phyloP scores from a whole-genome alignment of 202 grass and related monocot species.

The Eragrostis tef region DNA sequence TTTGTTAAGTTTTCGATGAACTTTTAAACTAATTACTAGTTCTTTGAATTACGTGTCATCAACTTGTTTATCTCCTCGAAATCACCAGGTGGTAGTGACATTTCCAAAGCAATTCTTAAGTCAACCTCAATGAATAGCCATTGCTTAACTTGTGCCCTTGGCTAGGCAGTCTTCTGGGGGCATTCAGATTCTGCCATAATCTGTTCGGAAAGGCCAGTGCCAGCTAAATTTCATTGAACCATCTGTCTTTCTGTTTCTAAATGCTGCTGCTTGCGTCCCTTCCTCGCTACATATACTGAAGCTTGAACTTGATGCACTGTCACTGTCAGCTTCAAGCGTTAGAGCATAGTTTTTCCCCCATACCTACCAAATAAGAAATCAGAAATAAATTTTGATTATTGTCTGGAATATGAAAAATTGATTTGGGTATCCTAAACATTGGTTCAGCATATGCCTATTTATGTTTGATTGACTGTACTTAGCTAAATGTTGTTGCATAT shows the following conservation, averaged over 20 bases:
- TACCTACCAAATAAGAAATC: not conserved
- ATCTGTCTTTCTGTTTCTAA: slow-evolving; percentile 3
- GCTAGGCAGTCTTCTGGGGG: slow-evolving; percentile 18
- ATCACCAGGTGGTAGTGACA: too few species aligned
- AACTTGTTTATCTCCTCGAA: slow-evolving; percentile 27
- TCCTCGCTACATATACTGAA: not conserved
- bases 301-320: not conserved
- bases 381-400: not conserved
- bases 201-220: not conserved
- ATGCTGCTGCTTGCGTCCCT: not conserved
- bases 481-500: not conserved
- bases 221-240: not conserved
- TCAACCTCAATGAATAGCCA: slow-evolving; percentile 33
- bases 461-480: slow-evolving; percentile 9
- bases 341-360: not conserved
- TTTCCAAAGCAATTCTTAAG: slow-evolving; percentile 17
- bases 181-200: not conserved
- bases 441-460: not conserved
- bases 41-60: not conserved
- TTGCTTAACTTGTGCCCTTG: slow-evolving; percentile 28
- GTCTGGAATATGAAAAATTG: not conserved
- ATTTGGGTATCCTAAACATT: slow-evolving; percentile 31
- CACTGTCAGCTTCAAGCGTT: slow-evolving; percentile 15
- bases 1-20: slow-evolving; percentile 34
- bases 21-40: not conserved